phyloP scores from a whole-genome alignment of 1,284 basidiomycete species.

The Rhizopogon parksii region DNA sequence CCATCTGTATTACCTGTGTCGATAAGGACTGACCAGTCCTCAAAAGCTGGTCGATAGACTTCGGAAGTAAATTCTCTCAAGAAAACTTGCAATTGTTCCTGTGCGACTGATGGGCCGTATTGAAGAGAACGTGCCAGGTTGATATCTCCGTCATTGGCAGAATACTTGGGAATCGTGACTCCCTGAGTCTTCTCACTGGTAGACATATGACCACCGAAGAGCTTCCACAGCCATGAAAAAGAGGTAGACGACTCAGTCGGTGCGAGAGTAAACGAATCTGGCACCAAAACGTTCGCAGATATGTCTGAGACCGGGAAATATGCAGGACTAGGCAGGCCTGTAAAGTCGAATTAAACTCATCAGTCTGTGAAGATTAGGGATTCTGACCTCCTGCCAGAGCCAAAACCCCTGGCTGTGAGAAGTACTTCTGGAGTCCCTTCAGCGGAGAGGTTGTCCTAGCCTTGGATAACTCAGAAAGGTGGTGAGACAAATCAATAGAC shows the following conservation, averaged over 20 bases:
- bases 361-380: neutral
- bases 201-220: constrained; percentile 40
- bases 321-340: constrained; percentile 53
- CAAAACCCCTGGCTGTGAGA: constrained; percentile 44
- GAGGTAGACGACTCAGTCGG: constrained; percentile 28
- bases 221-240: constrained; percentile 60
- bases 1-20: constrained; percentile 77
- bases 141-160: constrained; percentile 41
- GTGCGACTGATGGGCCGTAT: constrained; percentile 50
- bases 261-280: constrained; percentile 30
- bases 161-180: constrained; percentile 60
- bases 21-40: constrained; percentile 57
- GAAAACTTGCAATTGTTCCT: constrained; percentile 46
- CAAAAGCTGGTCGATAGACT: constrained; percentile 65
- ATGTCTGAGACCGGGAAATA: constrained; percentile 62
- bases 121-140: constrained; percentile 67
- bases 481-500: constrained; percentile 40
- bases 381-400: constrained; percentile 51
- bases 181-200: constrained; percentile 40
- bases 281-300: constrained; percentile 36
- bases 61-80: constrained; percentile 53
- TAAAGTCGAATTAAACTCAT: neutral
- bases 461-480: constrained; percentile 40
- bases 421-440: constrained; percentile 56
- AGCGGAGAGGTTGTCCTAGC: constrained; percentile 52